Conservation (phyloP, 768 basidiomycete species). For the Pulveroboletus frians region DNA sequence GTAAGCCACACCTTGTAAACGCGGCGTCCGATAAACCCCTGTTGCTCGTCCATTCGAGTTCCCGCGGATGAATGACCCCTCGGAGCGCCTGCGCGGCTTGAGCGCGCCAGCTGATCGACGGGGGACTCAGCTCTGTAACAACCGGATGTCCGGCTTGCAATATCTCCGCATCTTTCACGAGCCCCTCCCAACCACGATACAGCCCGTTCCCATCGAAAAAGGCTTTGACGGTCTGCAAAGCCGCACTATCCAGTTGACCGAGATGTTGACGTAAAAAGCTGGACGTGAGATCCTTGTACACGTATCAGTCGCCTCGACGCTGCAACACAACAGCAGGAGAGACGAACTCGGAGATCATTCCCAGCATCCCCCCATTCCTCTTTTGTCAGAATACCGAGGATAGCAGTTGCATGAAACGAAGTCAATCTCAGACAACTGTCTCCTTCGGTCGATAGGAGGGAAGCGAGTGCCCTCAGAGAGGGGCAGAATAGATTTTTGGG, state of each 20-base stretch:
- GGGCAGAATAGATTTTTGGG: conserved; percentile 24
- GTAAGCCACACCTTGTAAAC: conserved; percentile 41
- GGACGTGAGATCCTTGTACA: conserved; percentile 17
- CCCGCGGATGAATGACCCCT: conserved; percentile 41
- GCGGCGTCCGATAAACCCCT: conserved; percentile 36
- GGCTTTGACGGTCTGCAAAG: conserved; percentile 19
- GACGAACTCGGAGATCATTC: conserved; percentile 30
- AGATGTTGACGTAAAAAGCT: conserved; percentile 31
- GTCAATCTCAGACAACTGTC: conserved; percentile 29
- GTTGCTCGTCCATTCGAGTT: conserved; percentile 53
- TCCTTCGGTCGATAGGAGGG: conserved; percentile 24
- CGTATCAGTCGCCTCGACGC: conserved; percentile 5
- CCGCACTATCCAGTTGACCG: conserved; percentile 24
- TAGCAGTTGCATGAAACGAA: conserved; percentile 26
- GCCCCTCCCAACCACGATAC: conserved; percentile 12
- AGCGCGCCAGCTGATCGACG: conserved; percentile 16
- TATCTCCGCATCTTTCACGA: conserved; percentile 13
- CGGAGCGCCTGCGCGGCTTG: conserved; percentile 29
- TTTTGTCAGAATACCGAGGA: conserved; percentile 36
- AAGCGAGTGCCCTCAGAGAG: conserved; percentile 11
- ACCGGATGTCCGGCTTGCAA: not conserved
- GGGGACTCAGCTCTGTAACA: not conserved
- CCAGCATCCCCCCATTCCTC: conserved; percentile 37
- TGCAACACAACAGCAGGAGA: not conserved
- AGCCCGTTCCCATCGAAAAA: conserved; percentile 16